These are phyloP conservation scores for Pyronema omphalodes DNA, from an alignment of 495 filamentous ascomycete genomes.

Conservation along the genomic window DNA sequence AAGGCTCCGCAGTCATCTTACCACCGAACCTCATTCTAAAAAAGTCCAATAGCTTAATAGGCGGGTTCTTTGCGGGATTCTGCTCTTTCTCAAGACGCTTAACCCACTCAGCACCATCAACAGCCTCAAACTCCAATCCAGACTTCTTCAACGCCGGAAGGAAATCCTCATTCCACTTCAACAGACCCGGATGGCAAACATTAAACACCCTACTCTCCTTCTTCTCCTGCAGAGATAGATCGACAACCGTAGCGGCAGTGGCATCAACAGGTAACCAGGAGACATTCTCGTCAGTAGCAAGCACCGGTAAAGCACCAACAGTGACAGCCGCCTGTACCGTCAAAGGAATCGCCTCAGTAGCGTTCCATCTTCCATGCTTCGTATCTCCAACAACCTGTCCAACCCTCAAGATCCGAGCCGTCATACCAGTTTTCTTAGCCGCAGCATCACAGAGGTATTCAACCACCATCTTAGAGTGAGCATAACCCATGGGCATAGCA, in stretches of 20 bases:
- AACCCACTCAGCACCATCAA: slow-evolving; percentile 32
- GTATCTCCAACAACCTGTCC: slow-evolving; percentile 43
- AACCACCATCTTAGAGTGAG: slow-evolving; percentile 41
- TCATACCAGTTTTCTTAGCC: slow-evolving; percentile 15
- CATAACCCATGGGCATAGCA: slow-evolving; percentile 41
- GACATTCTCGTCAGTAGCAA: slow-evolving; percentile 29
- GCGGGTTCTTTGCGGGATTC: slow-evolving; percentile 28
- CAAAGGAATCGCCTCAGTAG: slow-evolving; percentile 41
- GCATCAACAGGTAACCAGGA: slow-evolving; percentile 37
- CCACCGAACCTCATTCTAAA: slow-evolving; percentile 27
- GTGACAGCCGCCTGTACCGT: slow-evolving; percentile 34
- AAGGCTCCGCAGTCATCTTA: slow-evolving; percentile 6
- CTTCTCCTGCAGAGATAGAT: slow-evolving; percentile 18
- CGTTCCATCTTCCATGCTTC: slow-evolving; percentile 40
- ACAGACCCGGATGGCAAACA: slow-evolving; percentile 29
- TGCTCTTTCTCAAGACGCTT: slow-evolving; percentile 25
- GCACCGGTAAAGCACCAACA: slow-evolving; percentile 31
- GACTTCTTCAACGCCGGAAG: slow-evolving; percentile 27
- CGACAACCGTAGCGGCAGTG: slow-evolving; percentile 29
- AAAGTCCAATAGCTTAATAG: slow-evolving; percentile 33
- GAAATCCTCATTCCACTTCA: slow-evolving; percentile 33
- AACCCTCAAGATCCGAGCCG: slow-evolving; percentile 35
- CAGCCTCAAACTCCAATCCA: slow-evolving; percentile 28
- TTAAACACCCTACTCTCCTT: slow-evolving; percentile 26
- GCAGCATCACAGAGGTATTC: slow-evolving; percentile 34